A percentile compares a stretch with the other conserved stretches of the same genome.
phyloP scores from a whole-genome alignment of 2,329 filamentous ascomycete genomes.

The Exserohilum rostratum region DNA sequence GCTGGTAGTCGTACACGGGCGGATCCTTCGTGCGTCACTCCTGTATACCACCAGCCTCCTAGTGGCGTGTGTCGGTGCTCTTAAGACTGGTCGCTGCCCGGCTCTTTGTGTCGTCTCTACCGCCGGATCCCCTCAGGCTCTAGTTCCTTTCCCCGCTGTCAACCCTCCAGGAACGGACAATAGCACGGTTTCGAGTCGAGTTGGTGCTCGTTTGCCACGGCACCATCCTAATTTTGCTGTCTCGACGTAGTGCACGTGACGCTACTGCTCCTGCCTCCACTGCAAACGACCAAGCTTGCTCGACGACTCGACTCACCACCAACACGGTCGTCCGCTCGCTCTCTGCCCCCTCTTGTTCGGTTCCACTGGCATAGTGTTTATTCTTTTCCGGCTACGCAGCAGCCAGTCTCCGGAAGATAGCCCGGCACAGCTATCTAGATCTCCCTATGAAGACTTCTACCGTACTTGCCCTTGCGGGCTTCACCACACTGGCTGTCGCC shows the following conservation, averaged over 20 bases:
- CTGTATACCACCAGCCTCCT: constrained; percentile 8
- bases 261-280: not conserved
- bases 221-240: not conserved
- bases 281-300: not conserved
- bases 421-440: not conserved
- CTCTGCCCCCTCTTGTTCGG: not conserved
- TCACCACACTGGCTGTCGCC: constrained; percentile 28
- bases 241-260: not conserved
- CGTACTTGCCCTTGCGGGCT: constrained; percentile 29
- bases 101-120: not conserved
- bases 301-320: not conserved
- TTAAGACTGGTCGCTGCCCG: constrained; percentile 3
- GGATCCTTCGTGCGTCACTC: constrained; percentile 31
- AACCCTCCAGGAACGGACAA: not conserved
- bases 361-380: not conserved
- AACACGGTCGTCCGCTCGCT: not conserved
- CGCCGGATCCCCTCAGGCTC: not conserved
- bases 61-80: constrained; percentile 7
- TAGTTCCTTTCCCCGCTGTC: not conserved
- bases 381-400: not conserved
- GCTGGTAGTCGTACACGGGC: constrained; percentile 35
- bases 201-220: constrained; percentile 1
- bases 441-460: constrained; percentile 29
- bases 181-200: not conserved
- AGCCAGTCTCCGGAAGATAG: not conserved